Evolutionary conservation across 805 yeast genomes (phyloP).

Genomic region (Ascoidea rubescens): DNA sequence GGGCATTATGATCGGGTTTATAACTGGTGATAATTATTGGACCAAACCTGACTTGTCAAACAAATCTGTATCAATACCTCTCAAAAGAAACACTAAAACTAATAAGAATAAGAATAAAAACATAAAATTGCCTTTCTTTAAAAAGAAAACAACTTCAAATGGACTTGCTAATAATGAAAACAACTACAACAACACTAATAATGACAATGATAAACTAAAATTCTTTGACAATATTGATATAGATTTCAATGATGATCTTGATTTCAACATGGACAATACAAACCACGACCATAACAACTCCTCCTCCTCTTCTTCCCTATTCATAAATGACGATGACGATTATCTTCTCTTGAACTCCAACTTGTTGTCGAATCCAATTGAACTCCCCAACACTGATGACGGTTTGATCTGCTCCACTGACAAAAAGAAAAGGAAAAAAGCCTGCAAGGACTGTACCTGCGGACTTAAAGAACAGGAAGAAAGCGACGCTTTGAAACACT

Average conservation of each 20-base stretch:
- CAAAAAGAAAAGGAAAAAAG: constrained; percentile 65
- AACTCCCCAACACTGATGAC: constrained; percentile 24
- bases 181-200: not conserved
- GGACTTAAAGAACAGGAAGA: constrained; percentile 88
- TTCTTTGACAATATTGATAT: constrained; percentile 2
- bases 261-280: not conserved
- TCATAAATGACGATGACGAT: constrained; percentile 24
- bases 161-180: not conserved
- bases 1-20: constrained; percentile 7
- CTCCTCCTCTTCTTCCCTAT: constrained; percentile 8
- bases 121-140: not conserved
- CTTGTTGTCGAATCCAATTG: constrained; percentile 47
- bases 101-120: not conserved
- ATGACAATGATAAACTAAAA: constrained; percentile 2
- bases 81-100: not conserved
- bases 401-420: constrained; percentile 17
- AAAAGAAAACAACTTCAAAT: not conserved
- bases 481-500: constrained; percentile 24
- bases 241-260: not conserved
- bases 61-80: not conserved
- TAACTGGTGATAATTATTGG: constrained; percentile 4
- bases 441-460: constrained; percentile 97
- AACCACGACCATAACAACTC: constrained; percentile 1
- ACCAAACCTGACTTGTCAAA: constrained; percentile 3
- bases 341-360: constrained; percentile 21